Evolutionary conservation across 768 basidiomycete genomes (phyloP), one percentile per base, ranked within the genome.

Genomic region (Dacryopinax primogenitus): DNA sequence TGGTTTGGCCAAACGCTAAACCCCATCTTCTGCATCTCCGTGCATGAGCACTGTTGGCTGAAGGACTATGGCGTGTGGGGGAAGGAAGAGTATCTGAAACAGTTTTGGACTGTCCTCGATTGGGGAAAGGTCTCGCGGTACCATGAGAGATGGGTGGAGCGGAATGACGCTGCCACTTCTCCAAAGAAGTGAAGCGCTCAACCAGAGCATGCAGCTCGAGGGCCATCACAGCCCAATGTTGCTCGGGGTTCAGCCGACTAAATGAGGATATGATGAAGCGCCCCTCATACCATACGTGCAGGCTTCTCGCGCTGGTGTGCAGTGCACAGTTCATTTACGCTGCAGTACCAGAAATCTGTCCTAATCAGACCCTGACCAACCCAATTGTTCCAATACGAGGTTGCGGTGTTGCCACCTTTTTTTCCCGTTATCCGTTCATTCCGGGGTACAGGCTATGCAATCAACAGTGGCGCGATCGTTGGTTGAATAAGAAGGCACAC

Each of bases 31-130:
- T 26, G 23, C 51, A 41, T 39, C 41, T 47, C 85, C 44, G 82
- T 90, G 3, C 83, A 92, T 69, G 90, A 92, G 74, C 92, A 91
- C 69, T 86, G 87, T 30, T 95, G 91, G 90, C 79, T 95, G 71
- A 79, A 80, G 62, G 86, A 87, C 23, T 92, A 87, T 68, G 92
- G 92, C 3, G 82, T 95, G 3, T 92, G 90, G 89, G 92, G 92
- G 28, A 89, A 90, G 75, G 90, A 94, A 73, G 81, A 81, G 69
- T 95, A 91, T 81, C 72, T 94, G 72, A 83, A 80, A 70, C 81
- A 85, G 72, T 92, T 93, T 76, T 95, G 91, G 90, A 79, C 77
- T 11, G 87, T 86, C 23, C 74, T 94, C 63, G 80, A 95, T 73
- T 95, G 92, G 92, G 70, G 75, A 37, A 83, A 81, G 71, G 83